Evolutionary conservation across 495 filamentous ascomycete genomes (phyloP), one percentile per base, ranked within the genome.

Genomic region (Penicillium mononematosum): DNA sequence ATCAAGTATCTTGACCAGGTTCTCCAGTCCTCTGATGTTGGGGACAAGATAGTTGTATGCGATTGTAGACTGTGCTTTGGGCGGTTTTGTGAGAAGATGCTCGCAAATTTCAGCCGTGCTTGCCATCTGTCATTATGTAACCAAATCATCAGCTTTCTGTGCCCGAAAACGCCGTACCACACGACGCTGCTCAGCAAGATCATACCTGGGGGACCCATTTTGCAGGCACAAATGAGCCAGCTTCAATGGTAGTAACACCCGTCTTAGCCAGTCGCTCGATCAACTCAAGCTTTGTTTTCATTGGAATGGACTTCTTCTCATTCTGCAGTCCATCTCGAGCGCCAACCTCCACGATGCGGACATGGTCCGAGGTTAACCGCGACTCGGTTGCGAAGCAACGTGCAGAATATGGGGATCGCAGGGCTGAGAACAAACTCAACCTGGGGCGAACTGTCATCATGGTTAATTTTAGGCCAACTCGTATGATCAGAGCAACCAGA

Each of bases 181-280:
- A 49, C 51, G 43, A 29, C 1, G 27, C 7, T 29, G 27, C 27
- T 8, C 27, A 29, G 27, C 38, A 39, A 43, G 27, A n/a, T 51
- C 27, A 58, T 70, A 94, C 91, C 82, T 96, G 95, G 27, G 94
- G 94, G 20, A 97, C 92, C 94, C 94, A 98, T 88, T 96, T 97
- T 8, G 92, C 92, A 49, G 88, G 82, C 8, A 98, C 93, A 70
- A 98, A 98, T 3, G 91, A 92, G 2, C 94, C 94, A 22, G 94
- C 94, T 71, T 98, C 94, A 59, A 98, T 96, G 44, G 87, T 88
- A 4, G 80, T 81, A 20, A 98, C 76, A 1, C 94, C 94, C 0
- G 93, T 94, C 63, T 83, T 83, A n/a, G 92, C 88, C 42, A 98
- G 76, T 54, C 83, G 79, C 60, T 86, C 77, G 48, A 97, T 88